A percentile compares a stretch with the other conserved stretches of the same genome.
Evolutionary conservation across 2,329 filamentous ascomycete species (phyloP).

Genomic region (Gaeumannomyces tritici): DNA sequence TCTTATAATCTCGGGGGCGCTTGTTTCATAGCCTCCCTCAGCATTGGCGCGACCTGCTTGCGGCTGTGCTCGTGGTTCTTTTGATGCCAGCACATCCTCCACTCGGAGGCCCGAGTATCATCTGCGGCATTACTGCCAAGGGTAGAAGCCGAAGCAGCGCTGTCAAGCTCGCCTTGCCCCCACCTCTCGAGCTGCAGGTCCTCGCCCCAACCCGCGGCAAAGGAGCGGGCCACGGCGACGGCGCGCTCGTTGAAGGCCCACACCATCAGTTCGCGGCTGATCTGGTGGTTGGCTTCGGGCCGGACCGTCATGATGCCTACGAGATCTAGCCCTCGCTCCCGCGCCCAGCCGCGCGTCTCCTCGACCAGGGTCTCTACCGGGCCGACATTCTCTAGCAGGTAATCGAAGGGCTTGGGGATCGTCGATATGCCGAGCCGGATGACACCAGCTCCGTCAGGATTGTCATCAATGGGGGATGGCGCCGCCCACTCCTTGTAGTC

Average conservation of each 20-base stretch:
- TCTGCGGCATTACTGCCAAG: conserved; percentile 5
- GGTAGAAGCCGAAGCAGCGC: conserved; percentile 4
- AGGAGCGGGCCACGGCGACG: conserved; percentile 40
- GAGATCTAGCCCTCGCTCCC: conserved; percentile 51
- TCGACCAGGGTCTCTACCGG: conserved; percentile 33
- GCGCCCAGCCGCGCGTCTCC: conserved; percentile 40
- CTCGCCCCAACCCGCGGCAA: conserved; percentile 34
- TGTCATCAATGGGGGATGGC: not conserved
- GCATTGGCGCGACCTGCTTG: conserved; percentile 60
- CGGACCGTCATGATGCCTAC: conserved; percentile 61
- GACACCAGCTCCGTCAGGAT: conserved; percentile 28
- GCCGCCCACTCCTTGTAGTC: conserved; percentile 72
- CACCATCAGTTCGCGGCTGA: conserved; percentile 58
- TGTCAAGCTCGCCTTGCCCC: conserved; percentile 36
- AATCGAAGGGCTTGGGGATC: conserved; percentile 51
- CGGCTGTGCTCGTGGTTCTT: conserved; percentile 49
- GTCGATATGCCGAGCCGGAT: conserved; percentile 58
- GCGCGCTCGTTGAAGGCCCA: conserved; percentile 48
- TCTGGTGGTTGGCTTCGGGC: conserved; percentile 39
- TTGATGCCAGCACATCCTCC: conserved; percentile 59
- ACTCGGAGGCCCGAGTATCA: conserved; percentile 25
- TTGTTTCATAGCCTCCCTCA: conserved; percentile 45
- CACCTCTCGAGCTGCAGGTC: conserved; percentile 48
- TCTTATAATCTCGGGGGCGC: no score
- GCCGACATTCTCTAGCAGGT: conserved; percentile 45